Evolutionary conservation across 805 yeast species (phyloP), one percentile per base, ranked within the genome.

Genomic region (Priceomyces carsonii): DNA sequence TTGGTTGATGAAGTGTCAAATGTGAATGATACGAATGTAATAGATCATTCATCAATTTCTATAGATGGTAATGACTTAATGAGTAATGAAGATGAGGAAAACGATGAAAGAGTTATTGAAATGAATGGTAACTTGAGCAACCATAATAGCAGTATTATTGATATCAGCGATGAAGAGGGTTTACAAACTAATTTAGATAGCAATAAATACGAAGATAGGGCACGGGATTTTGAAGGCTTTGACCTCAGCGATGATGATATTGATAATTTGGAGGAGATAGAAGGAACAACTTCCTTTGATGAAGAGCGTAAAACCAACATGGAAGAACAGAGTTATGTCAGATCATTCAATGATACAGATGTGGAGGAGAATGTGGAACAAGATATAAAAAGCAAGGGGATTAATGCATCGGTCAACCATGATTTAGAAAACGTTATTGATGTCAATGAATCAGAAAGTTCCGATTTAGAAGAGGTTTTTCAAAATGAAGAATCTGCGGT

Each of bases 11-110:
- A 43, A 14, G 6, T 13, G 13, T 19, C n/a, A 6, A 29, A 36
- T 15, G 31, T 35, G 6, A 43, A 34, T 18, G 48, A 42, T 8
- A 18, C 38, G 5, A 38, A 45, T 2, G 45, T 38, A 5, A 15
- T 12, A 8, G 29, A 26, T 5, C 18, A 26, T 6, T 10, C 29
- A 10, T 10, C 6, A 15, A 19, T 9, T 26, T 26, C 29, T 16
- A 18, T n/a, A 12, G 23, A 18, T 18, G 19, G 24, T n/a, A 29
- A 29, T 29, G 23, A 29, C 5, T 5, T n/a, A 7, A 18, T 16
- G 12, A 24, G 26, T 16, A 23, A 19, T 9, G 37, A 30, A 3
- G 22, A 29, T 8, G 26, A 35, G 13, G 39, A 28, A 13, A 33
- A 30, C 17, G 38, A 37, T 9, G 29, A 10, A 15, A 10, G n/a